A percentile compares a stretch with the other conserved stretches of the same genome.
Evolutionary conservation across 2,329 filamentous ascomycete genomes (phyloP).

Genomic region (Fusarium hostae): DNA sequence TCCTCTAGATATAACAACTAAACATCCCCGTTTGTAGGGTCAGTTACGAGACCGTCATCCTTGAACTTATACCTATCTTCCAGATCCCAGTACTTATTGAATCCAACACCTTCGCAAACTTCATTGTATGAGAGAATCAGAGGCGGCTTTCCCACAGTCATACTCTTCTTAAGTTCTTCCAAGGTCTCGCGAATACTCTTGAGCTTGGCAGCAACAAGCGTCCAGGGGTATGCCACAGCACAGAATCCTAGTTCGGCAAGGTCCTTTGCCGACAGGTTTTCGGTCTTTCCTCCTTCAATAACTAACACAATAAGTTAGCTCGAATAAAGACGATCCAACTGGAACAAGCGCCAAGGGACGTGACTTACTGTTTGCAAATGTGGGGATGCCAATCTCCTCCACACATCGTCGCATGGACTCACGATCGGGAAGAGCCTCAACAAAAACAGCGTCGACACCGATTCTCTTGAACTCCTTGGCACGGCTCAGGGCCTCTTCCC

Average conservation of each 20-base stretch:
- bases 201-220: slow-evolving; percentile 56
- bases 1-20: not conserved
- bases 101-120: slow-evolving; percentile 58
- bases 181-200: slow-evolving; percentile 53
- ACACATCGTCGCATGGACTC: slow-evolving; percentile 53
- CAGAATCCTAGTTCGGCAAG: slow-evolving; percentile 52
- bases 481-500: slow-evolving; percentile 57
- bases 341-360: not conserved
- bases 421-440: slow-evolving; percentile 56
- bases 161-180: slow-evolving; percentile 53
- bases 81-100: slow-evolving; percentile 52
- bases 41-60: not conserved
- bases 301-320: not conserved
- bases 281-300: slow-evolving; percentile 50
- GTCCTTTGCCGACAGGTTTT: slow-evolving; percentile 49
- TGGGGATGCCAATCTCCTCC: slow-evolving; percentile 53
- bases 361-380: slow-evolving; percentile 52
- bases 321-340: not conserved
- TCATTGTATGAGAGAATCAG: slow-evolving; percentile 57
- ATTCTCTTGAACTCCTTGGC: slow-evolving; percentile 54
- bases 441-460: slow-evolving; percentile 57
- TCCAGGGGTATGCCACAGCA: slow-evolving; percentile 57
- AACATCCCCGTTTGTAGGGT: not conserved
- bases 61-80: not conserved
- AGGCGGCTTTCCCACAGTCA: slow-evolving; percentile 55